A percentile compares a stretch with the other conserved stretches of the same genome.
These are phyloP conservation scores for Pyrenula massariospora DNA, from an alignment of 495 filamentous ascomycete species.

Conservation along the genomic window DNA sequence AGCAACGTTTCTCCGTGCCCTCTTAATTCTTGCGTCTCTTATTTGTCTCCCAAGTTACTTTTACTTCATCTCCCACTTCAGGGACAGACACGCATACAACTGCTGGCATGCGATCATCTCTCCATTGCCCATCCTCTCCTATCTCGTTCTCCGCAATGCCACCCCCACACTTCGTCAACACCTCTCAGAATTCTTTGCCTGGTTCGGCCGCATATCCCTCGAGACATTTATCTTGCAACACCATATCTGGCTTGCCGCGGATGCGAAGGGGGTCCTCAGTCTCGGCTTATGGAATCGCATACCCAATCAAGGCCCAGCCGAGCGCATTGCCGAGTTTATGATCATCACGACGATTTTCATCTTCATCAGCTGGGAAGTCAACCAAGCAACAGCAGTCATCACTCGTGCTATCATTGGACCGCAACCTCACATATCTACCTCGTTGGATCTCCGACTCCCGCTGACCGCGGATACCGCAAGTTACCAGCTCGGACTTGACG, in stretches of 20 bases:
- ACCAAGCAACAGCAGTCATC: slow-evolving; percentile 21
- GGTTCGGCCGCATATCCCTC: slow-evolving; percentile 41
- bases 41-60: slow-evolving; percentile 19
- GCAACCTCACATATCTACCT: neutral
- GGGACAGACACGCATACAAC: slow-evolving; percentile 34
- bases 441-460: neutral
- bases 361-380: slow-evolving; percentile 22
- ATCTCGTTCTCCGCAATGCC: slow-evolving; percentile 38
- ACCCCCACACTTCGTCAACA: slow-evolving; percentile 23
- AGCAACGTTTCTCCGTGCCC: slow-evolving; percentile 2
- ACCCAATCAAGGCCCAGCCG: neutral
- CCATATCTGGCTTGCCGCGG: slow-evolving; percentile 52
- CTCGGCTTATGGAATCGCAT: slow-evolving; percentile 19
- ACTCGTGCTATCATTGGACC: slow-evolving; percentile 28
- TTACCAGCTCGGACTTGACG: neutral
- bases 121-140: slow-evolving; percentile 38
- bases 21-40: slow-evolving; percentile 10
- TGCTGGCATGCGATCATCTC: slow-evolving; percentile 40
- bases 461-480: neutral
- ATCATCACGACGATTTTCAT: slow-evolving; percentile 29
- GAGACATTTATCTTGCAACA: slow-evolving; percentile 49
- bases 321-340: slow-evolving; percentile 6
- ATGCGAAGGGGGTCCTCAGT: slow-evolving; percentile 40
- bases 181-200: slow-evolving; percentile 34
- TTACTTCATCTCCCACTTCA: slow-evolving; percentile 14